A percentile compares a stretch with the other conserved stretches of the same genome.
Conservation (phyloP, 2,329 filamentous ascomycete species). For the Sclerotiophoma versabilis region DNA sequence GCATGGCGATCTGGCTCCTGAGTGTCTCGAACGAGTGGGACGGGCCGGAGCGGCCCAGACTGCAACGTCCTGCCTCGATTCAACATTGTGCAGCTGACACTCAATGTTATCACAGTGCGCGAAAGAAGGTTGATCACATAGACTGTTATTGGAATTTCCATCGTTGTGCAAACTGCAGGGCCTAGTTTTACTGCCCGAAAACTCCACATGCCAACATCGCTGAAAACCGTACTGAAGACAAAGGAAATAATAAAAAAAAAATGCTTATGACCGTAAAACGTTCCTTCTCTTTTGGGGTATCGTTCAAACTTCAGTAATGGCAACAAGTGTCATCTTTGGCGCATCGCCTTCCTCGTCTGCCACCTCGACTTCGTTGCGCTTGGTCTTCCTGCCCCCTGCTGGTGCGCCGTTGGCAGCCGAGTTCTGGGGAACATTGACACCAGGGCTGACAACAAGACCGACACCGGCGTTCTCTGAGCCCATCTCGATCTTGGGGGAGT, state of each 20-base stretch:
- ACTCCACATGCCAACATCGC: conserved; percentile 11
- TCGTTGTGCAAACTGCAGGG: background rate
- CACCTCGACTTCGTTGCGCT: conserved; percentile 43
- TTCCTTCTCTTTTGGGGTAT: conserved; percentile 6
- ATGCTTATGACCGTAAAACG: background rate
- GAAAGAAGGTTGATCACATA: background rate
- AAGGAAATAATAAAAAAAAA: conserved; percentile 9
- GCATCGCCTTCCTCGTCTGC: conserved; percentile 39
- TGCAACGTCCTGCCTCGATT: background rate
- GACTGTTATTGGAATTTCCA: conserved; percentile 4
- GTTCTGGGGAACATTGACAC: conserved; percentile 47
- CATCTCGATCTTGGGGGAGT: conserved; percentile 58
- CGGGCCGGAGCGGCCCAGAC: conserved; percentile 8
- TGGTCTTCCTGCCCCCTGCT: conserved; percentile 23
- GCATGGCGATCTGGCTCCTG: conserved; percentile 1
- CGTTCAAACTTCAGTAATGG: conserved; percentile 47
- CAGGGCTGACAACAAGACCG: conserved; percentile 48
- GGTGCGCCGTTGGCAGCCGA: conserved; percentile 48
- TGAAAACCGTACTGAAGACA: conserved; percentile 8
- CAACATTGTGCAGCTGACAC: background rate
- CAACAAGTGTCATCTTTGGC: conserved; percentile 51
- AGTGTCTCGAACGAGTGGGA: conserved; percentile 1
- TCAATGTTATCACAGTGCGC: no score
- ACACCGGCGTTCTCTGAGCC: conserved; percentile 57
- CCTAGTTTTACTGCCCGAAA: conserved; percentile 1